Conservation (phyloP, 2,329 filamentous ascomycete genomes). For the Pyricularia sp. region DNA sequence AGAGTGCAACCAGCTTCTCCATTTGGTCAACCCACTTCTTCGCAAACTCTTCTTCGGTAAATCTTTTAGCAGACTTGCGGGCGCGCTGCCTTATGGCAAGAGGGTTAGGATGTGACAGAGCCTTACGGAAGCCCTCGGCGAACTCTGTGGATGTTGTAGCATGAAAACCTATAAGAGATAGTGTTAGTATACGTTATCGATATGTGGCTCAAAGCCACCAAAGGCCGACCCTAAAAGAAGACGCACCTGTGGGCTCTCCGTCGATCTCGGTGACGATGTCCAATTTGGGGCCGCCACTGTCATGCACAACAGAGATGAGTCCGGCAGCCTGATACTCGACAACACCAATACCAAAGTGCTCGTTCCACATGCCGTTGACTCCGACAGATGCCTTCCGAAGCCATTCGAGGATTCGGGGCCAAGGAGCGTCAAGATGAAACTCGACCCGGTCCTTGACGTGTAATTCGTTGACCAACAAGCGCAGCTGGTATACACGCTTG, state of each 20-base stretch:
- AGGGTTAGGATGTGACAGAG: constrained; percentile 62
- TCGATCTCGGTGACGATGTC: constrained; percentile 84
- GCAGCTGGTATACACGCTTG: constrained; percentile 78
- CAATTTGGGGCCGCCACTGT: constrained; percentile 84
- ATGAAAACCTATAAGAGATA: constrained; percentile 51
- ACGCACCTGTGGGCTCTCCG: constrained; percentile 60
- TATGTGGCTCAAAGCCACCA: neutral
- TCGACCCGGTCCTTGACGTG: constrained; percentile 74
- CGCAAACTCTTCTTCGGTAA: constrained; percentile 81
- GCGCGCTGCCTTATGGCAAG: constrained; percentile 68
- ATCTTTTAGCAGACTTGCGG: constrained; percentile 68
- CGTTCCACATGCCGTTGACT: constrained; percentile 99
- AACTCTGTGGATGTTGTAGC: constrained; percentile 73
- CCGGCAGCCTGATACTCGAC: constrained; percentile 97
- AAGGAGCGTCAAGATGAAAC: constrained; percentile 84
- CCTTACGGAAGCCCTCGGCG: constrained; percentile 69
- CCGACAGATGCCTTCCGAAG: constrained; percentile 70
- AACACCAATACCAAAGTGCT: constrained; percentile 97
- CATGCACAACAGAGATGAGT: constrained; percentile 83
- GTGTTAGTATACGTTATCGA: neutral
- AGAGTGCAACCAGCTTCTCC: constrained; percentile 52
- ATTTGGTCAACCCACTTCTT: constrained; percentile 69
- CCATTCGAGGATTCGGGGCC: constrained; percentile 78
- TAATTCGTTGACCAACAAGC: constrained; percentile 78
- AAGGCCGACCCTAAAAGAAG: neutral